phyloP scores from a whole-genome alignment of 768 basidiomycete species.

The Pleurotus sapidus region DNA sequence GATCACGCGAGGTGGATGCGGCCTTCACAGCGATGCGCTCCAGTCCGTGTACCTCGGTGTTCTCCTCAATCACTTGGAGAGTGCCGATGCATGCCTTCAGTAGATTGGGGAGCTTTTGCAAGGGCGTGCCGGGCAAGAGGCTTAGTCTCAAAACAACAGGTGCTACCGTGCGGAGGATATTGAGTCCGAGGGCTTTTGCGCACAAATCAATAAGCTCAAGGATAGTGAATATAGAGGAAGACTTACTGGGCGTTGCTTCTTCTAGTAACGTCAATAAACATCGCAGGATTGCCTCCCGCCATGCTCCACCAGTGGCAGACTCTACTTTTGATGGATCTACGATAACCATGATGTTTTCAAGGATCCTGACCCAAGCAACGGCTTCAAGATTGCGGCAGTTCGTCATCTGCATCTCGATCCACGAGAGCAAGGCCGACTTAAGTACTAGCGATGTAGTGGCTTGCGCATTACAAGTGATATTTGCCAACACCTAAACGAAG shows the following conservation, averaged over 20 bases:
- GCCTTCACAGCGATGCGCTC: background rate
- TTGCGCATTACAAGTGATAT: slow-evolving; percentile 65
- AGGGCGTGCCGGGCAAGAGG: slow-evolving; percentile 24
- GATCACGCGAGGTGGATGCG: slow-evolving; percentile 9
- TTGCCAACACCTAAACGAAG: slow-evolving; percentile 60
- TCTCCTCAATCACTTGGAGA: slow-evolving; percentile 26
- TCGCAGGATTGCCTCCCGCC: slow-evolving; percentile 53
- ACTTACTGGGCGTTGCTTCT: slow-evolving; percentile 14
- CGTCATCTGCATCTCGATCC: slow-evolving; percentile 77
- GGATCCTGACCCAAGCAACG: slow-evolving; percentile 61
- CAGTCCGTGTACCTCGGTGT: background rate
- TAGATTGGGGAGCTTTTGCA: slow-evolving; percentile 24
- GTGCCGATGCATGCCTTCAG: slow-evolving; percentile 23
- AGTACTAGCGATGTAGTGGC: slow-evolving; percentile 71
- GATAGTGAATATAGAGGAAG: background rate
- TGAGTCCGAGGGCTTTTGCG: slow-evolving; percentile 8
- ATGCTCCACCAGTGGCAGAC: slow-evolving; percentile 52
- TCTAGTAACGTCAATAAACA: slow-evolving; percentile 45
- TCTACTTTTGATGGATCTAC: slow-evolving; percentile 51
- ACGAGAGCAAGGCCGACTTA: slow-evolving; percentile 69
- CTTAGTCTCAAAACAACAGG: slow-evolving; percentile 33
- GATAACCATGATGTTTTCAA: slow-evolving; percentile 60
- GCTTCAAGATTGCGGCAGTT: slow-evolving; percentile 33
- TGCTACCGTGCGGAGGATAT: slow-evolving; percentile 16
- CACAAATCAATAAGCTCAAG: slow-evolving; percentile 8